Evolutionary conservation across 345 rosid genomes (phyloP).

Genomic region (Syzygium grande): DNA sequence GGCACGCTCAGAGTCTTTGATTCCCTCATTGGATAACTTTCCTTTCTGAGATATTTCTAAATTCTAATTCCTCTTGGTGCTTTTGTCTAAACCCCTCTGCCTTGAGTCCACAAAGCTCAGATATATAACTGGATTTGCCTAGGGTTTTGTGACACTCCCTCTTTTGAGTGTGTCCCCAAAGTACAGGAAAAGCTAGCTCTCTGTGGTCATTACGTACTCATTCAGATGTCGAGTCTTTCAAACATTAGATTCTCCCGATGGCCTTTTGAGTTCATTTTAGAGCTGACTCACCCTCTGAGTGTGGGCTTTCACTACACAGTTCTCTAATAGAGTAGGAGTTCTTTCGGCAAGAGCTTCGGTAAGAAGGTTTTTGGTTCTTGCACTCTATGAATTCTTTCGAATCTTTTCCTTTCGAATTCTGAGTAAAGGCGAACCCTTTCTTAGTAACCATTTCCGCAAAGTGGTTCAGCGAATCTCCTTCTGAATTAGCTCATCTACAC

Average conservation of each 20-base stretch:
- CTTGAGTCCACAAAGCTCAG: not conserved
- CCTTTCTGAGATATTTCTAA: constrained; percentile 9
- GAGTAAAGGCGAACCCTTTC: not conserved
- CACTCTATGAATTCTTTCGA: not conserved
- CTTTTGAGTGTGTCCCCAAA: not conserved
- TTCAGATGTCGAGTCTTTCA: not conserved
- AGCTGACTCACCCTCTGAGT: not conserved
- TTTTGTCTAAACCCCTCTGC: not conserved
- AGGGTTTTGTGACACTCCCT: constrained; percentile 4
- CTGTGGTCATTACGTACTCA: not conserved
- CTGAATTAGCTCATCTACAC: not conserved
- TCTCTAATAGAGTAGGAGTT: not conserved
- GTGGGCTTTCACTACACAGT: not conserved
- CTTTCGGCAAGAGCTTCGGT: not conserved
- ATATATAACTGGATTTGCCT: not conserved
- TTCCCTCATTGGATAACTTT: constrained; percentile 12
- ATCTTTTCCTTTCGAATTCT: not conserved
- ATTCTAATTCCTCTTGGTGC: not conserved
- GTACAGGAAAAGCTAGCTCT: not conserved
- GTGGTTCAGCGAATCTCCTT: not conserved
- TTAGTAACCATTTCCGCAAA: not conserved
- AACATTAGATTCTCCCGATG: not conserved
- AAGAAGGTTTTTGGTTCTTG: not conserved
- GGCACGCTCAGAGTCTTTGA: not conserved
- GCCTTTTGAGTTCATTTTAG: not conserved